phyloP scores from a whole-genome alignment of 176 grass and related monocot species.

The Neostapfia colusana region DNA sequence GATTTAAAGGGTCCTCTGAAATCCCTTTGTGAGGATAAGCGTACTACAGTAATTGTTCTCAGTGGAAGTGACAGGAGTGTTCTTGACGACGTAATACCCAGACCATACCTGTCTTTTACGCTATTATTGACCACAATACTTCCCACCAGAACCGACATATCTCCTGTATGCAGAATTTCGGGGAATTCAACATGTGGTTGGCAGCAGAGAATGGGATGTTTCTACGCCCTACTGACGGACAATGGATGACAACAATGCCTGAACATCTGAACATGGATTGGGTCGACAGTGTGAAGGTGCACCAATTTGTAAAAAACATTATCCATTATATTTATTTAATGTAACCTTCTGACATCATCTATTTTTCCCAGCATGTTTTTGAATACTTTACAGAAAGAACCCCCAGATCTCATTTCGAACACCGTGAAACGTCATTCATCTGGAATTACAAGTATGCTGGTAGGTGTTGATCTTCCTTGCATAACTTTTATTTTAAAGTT shows the following conservation, averaged over 20 bases:
- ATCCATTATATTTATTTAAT: background rate
- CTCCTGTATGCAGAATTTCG: constrained; percentile 67
- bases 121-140: constrained; percentile 15
- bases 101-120: constrained; percentile 8
- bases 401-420: constrained; percentile 95
- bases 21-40: constrained; percentile 75
- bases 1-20: constrained; percentile 78
- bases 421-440: constrained; percentile 92
- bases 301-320: background rate
- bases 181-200: constrained; percentile 96
- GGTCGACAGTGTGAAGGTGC: constrained; percentile 95
- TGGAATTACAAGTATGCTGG: constrained; percentile 99
- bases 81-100: constrained; percentile 73
- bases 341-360: constrained; percentile 30
- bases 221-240: constrained; percentile 72
- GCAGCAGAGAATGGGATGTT: constrained; percentile 99
- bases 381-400: constrained; percentile 99
- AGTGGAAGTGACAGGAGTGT: constrained; percentile 98
- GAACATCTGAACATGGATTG: constrained; percentile 99
- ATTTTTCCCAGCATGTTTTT: constrained; percentile 80
- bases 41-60: constrained; percentile 86
- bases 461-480: constrained; percentile 29
- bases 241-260: constrained; percentile 99
- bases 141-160: constrained; percentile 11
- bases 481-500: background rate